phyloP scores from a whole-genome alignment of 2,329 filamentous ascomycete species.

The Colletotrichum chlorophyti region DNA sequence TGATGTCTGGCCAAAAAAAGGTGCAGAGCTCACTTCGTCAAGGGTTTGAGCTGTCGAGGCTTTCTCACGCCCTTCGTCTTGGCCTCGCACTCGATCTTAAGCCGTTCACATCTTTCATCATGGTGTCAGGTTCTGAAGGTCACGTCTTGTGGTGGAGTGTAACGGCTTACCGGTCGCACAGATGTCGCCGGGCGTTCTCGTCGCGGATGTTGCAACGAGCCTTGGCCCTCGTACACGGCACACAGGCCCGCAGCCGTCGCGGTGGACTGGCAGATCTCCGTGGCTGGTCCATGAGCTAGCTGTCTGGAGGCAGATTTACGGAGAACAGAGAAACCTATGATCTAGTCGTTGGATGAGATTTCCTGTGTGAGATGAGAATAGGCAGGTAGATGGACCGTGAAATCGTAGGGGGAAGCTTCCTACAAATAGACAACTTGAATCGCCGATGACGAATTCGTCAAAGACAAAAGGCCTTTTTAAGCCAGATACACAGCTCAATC shows the following conservation, averaged over 20 bases:
- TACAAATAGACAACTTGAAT: too few species aligned
- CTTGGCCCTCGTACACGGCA: conserved; percentile 30
- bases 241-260: conserved; percentile 29
- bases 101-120: conserved; percentile 34
- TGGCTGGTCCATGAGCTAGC: conserved; percentile 21
- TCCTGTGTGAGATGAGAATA: too few species aligned
- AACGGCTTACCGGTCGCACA: conserved; percentile 29
- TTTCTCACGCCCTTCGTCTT: conserved; percentile 40
- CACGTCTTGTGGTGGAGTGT: too few species aligned
- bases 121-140: too few species aligned
- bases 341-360: too few species aligned
- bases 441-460: too few species aligned
- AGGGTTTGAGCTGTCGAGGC: conserved; percentile 37
- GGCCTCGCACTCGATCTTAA: conserved; percentile 36
- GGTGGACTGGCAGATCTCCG: conserved; percentile 21
- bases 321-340: too few species aligned
- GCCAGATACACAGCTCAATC: neutral
- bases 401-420: too few species aligned
- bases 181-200: conserved; percentile 21
- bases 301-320: too few species aligned
- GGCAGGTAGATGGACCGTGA: too few species aligned
- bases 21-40: conserved; percentile 33
- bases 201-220: conserved; percentile 26
- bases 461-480: too few species aligned
- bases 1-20: neutral